phyloP scores from a whole-genome alignment of 768 basidiomycete species.

The Boletellus ananas region DNA sequence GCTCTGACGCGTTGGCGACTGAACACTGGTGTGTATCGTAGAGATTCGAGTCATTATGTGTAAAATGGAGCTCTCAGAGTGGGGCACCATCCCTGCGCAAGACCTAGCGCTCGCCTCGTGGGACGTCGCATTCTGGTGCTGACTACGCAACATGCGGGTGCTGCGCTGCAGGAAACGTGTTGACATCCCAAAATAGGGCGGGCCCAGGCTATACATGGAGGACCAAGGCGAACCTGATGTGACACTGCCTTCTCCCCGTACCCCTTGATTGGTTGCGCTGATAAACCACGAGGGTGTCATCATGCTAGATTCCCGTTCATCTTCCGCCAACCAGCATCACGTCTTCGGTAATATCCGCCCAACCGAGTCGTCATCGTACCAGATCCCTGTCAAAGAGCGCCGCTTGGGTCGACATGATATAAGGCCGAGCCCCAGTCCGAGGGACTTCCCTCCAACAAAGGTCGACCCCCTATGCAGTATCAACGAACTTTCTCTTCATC shows the following conservation, averaged over 20 bases:
- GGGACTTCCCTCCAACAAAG: conserved; percentile 9
- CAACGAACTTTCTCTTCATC: conserved; percentile 29
- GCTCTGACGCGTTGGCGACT: conserved; percentile 18
- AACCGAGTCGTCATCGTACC: conserved; percentile 20
- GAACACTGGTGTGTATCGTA: conserved; percentile 18
- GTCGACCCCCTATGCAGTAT: conserved; percentile 27
- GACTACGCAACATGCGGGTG: conserved; percentile 26
- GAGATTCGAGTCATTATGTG: conserved; percentile 30
- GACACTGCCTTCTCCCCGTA: conserved; percentile 29
- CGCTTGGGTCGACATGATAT: conserved; percentile 26
- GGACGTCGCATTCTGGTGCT: conserved; percentile 15
- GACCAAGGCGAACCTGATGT: conserved; percentile 17
- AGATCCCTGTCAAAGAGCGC: conserved; percentile 20
- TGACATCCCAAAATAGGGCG: conserved; percentile 25
- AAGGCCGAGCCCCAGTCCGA: conserved; percentile 13
- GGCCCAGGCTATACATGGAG: conserved; percentile 10
- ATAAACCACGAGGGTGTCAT: conserved; percentile 31
- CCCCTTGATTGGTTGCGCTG: conserved; percentile 32
- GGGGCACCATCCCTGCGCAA: conserved; percentile 22
- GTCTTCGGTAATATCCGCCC: conserved; percentile 35
- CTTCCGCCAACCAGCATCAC: conserved; percentile 26
- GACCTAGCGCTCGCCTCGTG: conserved; percentile 31
- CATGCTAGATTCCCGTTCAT: conserved; percentile 35
- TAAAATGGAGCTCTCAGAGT: conserved; percentile 20
- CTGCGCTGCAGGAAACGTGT: conserved; percentile 36